Evolutionary conservation across 441 rosid genomes (phyloP), one percentile per base, ranked within the genome.

Genomic region (Mallotus repandus): DNA sequence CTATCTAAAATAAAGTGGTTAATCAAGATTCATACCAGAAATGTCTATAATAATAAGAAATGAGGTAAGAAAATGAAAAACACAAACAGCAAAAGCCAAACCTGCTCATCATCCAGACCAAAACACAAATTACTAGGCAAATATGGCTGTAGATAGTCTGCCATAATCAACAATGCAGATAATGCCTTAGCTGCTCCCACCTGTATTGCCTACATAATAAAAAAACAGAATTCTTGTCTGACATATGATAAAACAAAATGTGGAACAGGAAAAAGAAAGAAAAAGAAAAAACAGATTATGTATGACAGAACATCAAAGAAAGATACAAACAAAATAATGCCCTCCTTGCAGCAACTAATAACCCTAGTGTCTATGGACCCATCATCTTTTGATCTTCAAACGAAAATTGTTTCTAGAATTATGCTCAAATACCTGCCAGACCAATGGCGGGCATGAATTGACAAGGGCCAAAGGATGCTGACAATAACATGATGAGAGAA

Each of bases 71-170:
- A 68, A 60, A 18, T 50, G 72, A 66, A 62, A 59, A 69, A 61
- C 57, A 76, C 38, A 67, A 73, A 79, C 56, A 72, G 25, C 58
- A 78, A 69, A 73, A 29, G 29, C 9, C 81, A 71, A 85, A 93
- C 98, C 96, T 89, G 92, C 70, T 86, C 81, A 77, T 89, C 87
- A 74, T 88, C 94, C 68, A 88, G 84, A 82, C 86, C 88, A 81
- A 96, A 86, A 84, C 87, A 85, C 64, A 86, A 76, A 70, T 81
- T 86, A 74, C 84, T 84, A 74, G 86, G 76, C 66, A 77, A 61
- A 78, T 81, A 66, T 63, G 87, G 87, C 78, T 89, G 91, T 71
- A 88, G 71, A 79, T 79, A 72, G 74, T 89, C 94, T 65, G 91
- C 86, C 71, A 83, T 62, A 76, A 76, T 79, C 79, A 91, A 81